These are phyloP conservation scores for Kazachstania psychrophila DNA, from an alignment of 805 yeast genomes.

Conservation along the genomic window DNA sequence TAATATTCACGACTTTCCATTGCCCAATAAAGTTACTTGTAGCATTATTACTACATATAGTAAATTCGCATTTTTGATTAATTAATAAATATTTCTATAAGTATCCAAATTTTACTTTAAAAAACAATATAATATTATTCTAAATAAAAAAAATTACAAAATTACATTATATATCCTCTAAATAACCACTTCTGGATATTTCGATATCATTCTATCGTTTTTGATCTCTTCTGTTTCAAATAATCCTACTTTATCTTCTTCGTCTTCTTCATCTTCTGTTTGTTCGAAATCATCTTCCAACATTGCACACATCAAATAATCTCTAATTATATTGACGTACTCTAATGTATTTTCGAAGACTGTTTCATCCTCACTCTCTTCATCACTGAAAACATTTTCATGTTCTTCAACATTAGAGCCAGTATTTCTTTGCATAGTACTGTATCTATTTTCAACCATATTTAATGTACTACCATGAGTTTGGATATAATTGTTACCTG, in stretches of 20 bases:
- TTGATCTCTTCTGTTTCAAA: background rate
- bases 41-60: no score
- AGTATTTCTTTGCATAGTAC: conserved; percentile 17
- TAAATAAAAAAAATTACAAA: background rate
- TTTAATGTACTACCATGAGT: conserved; percentile 2
- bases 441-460: conserved; percentile 8
- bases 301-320: conserved; percentile 23
- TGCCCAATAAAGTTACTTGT: no score
- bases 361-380: conserved; percentile 7
- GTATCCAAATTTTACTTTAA: no score
- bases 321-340: conserved; percentile 20
- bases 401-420: conserved; percentile 4
- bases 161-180: no score
- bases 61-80: no score
- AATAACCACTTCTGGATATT: conserved; percentile 11
- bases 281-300: conserved; percentile 21
- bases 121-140: no score
- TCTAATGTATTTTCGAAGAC: conserved; percentile 12
- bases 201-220: background rate
- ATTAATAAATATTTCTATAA: no score
- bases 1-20: no score
- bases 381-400: conserved; percentile 5
- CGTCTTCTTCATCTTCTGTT: conserved; percentile 6
- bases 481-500: conserved; percentile 1
- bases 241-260: background rate